Evolutionary conservation across 306 rosid genomes (phyloP), one percentile per base, ranked within the genome.

Genomic region (Senna siamea): DNA sequence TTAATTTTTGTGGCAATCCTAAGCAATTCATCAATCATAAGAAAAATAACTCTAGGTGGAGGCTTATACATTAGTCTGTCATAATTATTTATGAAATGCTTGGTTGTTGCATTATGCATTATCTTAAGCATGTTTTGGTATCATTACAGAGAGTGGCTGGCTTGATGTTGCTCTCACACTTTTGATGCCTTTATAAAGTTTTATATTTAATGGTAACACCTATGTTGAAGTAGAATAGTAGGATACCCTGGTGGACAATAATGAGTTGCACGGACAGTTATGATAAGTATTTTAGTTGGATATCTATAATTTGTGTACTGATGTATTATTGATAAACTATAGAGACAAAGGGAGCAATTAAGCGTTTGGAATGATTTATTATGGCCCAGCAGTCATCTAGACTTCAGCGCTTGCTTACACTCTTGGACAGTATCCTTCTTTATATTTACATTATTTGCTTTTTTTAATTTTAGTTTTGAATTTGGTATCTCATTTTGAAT

Each of bases 341-440:
- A 40, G 61, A 76, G 63, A 50, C 69, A 23, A 73, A 74, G 57
- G 48, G 63, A 75, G 74, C 66, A 23, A 57, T 37, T 58, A 61
- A 81, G 74, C 67, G 6, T 72, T 78, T 84, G 92, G 92, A 86
- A 93, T 93, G 98, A 85, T 82, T 87, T 48, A 86, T 87, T 66
- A 90, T 90, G 97, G 98, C 98, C 67, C 96, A 89, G 73, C 97
- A 93, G 86, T 91, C 98, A 70, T 91, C 98, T 50, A 96, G 98
- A 79, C 97, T 94, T 77, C 92, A 94, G 82, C 98, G 98, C 78
- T 86, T 94, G 61, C 98, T 94, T 59, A 94, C 97, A 79, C 96
- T 94, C 40, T 84, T 94, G 88, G 98, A 94, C 83, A 90, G 98
- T 91, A 94, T 89, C 96, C 97, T 86, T 38, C 8, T 75, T 40